Conservation (phyloP, 2,329 filamentous ascomycete species). For the Ascochyta viciae-villosae region DNA sequence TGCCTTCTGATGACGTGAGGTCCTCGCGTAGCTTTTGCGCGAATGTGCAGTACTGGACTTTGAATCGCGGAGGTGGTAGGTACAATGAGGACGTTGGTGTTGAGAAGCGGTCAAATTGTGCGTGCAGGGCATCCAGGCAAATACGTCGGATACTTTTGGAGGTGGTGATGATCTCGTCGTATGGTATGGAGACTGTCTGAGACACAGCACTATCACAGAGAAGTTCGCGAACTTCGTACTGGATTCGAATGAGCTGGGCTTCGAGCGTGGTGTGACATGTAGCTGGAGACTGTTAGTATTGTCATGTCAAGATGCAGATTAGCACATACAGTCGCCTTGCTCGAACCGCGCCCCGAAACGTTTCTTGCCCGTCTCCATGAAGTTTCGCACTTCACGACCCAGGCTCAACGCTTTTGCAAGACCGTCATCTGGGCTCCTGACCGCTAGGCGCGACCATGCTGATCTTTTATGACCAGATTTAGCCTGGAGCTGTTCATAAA, state of each 20-base stretch:
- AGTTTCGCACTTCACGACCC: conserved; percentile 34
- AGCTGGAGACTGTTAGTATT: conserved; percentile 31
- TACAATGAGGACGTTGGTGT: conserved; percentile 26
- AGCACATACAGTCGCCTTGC: conserved; percentile 40
- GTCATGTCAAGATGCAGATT: not conserved
- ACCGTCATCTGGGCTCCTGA: conserved; percentile 34
- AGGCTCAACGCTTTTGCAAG: conserved; percentile 37
- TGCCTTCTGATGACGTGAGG: conserved; percentile 24
- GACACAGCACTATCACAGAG: conserved; percentile 39
- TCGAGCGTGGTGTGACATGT: conserved; percentile 41
- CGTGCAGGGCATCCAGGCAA: conserved; percentile 39
- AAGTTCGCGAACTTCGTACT: conserved; percentile 42
- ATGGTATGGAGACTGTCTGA: conserved; percentile 27
- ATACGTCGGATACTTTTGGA: conserved; percentile 43
- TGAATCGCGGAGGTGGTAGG: conserved; percentile 46
- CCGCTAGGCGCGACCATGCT: conserved; percentile 35
- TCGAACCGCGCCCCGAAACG: conserved; percentile 41
- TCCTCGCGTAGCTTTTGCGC: conserved; percentile 39
- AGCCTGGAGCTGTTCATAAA: conserved; percentile 42
- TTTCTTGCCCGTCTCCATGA: conserved; percentile 38
- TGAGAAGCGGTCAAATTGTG: conserved; percentile 37
- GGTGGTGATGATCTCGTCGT: conserved; percentile 39
- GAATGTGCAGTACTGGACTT: conserved; percentile 42
- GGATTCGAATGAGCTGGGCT: conserved; percentile 41
- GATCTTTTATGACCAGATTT: conserved; percentile 29